Evolutionary conservation across 2,329 filamentous ascomycete genomes (phyloP), one percentile per base, ranked within the genome.

Genomic region (Tolypocladium cylindrosporum): DNA sequence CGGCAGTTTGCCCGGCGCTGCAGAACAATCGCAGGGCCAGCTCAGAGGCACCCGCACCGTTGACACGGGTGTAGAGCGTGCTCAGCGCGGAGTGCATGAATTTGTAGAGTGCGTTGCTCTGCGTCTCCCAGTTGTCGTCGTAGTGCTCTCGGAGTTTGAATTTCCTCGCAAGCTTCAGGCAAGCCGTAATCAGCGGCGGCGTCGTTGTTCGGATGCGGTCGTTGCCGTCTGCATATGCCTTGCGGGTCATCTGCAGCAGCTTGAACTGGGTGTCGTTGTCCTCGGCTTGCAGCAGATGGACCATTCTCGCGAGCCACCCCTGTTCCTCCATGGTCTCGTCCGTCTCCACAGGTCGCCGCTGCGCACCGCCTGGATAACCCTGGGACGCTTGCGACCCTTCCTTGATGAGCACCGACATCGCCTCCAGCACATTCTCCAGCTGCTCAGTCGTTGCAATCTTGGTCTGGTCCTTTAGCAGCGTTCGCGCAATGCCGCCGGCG

Each of bases 241-340:
- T 95, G 61, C 88, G 86, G 2, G 89, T 86, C 71, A 90, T 86
- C 77, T 97, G 93, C 37, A 99, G 82, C 52, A 99, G 85, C 75
- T 91, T 91, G 75, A 96, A 94, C 70, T 99, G 94, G 0, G 88
- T 95, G 66, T 96, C 91, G 67, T 97, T 97, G 69, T 95, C 84
- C 41, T 90, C 80, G 51, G 85, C 89, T 58, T 90, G 81, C 56
- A 99, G 84, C 58, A 97, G 78, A 74, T 99, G 94, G 21, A 97
- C 86, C 68, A 99, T 87, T 65, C 94, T 84, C 41, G 94, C 94
- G 57, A 99, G 80, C 91, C 91, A 97, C 55, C 94, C 94, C 77
- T 99, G 94, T 75, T 99, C 94, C 73, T 99, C 93, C 67, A 97
- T 86, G 0, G 93, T 97, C 76, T 99, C 95, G 61, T 99, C 94